These are phyloP conservation scores for Diaporthe sp. DNA, from an alignment of 2,329 filamentous ascomycete species.

Conservation along the genomic window DNA sequence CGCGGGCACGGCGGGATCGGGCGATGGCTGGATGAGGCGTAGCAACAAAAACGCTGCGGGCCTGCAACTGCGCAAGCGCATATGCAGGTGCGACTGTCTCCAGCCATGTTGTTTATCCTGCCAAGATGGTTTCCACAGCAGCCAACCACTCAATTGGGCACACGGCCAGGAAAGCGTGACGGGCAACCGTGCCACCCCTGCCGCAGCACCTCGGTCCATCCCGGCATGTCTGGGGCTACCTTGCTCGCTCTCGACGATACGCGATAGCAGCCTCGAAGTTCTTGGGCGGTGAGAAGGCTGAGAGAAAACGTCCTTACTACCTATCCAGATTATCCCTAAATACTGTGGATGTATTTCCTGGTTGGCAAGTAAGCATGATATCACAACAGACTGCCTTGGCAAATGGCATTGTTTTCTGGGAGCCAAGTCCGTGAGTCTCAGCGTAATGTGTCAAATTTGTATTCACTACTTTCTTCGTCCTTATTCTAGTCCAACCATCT, in stretches of 20 bases:
- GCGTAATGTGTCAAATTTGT: not conserved
- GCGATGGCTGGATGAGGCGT: conserved; percentile 16
- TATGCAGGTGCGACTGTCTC: conserved; percentile 28
- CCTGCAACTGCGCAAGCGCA: conserved; percentile 12
- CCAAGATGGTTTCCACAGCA: conserved; percentile 25
- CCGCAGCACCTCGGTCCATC: conserved; percentile 14
- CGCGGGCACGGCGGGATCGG: not conserved
- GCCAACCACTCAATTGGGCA: conserved; percentile 28
- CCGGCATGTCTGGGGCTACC: conserved; percentile 20
- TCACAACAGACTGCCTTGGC: not conserved
- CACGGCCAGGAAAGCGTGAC: conserved; percentile 12
- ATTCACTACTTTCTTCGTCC: not conserved
- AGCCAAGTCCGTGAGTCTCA: not conserved
- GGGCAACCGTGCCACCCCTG: conserved; percentile 25
- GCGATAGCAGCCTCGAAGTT: not conserved
- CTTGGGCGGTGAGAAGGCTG: not conserved
- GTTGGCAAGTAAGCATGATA: too few species aligned
- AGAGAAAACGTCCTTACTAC: too few species aligned
- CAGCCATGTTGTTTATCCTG: conserved; percentile 32
- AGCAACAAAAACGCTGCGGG: not conserved
- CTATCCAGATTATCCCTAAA: too few species aligned
- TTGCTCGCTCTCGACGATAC: not conserved
- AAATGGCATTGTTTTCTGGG: not conserved
- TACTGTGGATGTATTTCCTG: not conserved
- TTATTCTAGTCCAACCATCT: not conserved